Evolutionary conservation across 1,284 basidiomycete genomes (phyloP).

Genomic region (Puccinia novopanici): DNA sequence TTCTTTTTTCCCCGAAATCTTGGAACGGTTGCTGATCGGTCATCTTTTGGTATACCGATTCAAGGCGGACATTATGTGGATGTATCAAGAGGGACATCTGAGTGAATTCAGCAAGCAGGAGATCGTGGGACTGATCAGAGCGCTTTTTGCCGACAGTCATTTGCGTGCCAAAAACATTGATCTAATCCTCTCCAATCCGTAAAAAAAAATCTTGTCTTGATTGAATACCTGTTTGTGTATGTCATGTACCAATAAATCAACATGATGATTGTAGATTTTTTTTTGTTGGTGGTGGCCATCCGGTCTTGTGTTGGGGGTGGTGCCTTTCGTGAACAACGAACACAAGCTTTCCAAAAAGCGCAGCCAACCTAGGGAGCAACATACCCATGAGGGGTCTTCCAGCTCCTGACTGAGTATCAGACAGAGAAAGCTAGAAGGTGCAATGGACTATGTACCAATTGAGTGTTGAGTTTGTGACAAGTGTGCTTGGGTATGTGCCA

Average conservation of each 20-base stretch:
- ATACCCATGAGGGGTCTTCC: too few species aligned
- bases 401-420: too few species aligned
- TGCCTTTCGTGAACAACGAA: too few species aligned
- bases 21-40: constrained; percentile 4
- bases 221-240: constrained; percentile 55
- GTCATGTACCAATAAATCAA: not conserved
- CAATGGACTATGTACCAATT: too few species aligned
- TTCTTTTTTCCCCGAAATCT: not conserved
- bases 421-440: too few species aligned
- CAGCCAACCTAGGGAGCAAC: too few species aligned
- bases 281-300: not conserved
- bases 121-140: constrained; percentile 75
- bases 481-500: too few species aligned
- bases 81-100: constrained; percentile 86
- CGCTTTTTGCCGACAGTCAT: constrained; percentile 87
- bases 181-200: constrained; percentile 62
- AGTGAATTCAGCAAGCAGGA: constrained; percentile 87
- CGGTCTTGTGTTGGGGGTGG: too few species aligned
- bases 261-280: not conserved
- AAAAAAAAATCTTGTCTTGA: not conserved
- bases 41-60: not conserved
- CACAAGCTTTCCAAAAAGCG: too few species aligned
- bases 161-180: constrained; percentile 76
- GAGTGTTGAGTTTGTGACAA: too few species aligned
- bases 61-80: constrained; percentile 76